Conservation (phyloP, 257 asterid genomes). For the Solanum pennellii region DNA sequence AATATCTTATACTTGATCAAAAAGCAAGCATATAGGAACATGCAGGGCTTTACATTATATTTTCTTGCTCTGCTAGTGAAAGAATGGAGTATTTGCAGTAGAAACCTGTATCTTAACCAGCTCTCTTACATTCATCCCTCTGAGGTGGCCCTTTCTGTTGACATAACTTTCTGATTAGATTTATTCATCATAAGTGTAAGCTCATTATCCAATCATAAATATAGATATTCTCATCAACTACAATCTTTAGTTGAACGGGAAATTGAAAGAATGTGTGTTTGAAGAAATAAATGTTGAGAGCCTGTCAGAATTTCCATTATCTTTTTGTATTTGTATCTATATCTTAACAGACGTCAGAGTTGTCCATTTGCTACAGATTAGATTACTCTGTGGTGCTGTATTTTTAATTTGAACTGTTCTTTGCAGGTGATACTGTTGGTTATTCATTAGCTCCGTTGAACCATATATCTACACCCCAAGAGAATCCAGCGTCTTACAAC, state of each 20-base stretch:
- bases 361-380: neutral
- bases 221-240: neutral
- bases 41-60: neutral
- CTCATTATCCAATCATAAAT: neutral
- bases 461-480: slow-evolving; percentile 34
- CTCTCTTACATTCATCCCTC: neutral
- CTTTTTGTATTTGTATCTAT: neutral
- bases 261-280: neutral
- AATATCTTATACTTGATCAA: neutral
- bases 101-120: neutral
- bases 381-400: neutral
- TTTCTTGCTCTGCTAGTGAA: neutral
- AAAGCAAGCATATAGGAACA: neutral
- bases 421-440: slow-evolving; percentile 67
- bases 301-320: neutral
- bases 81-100: neutral
- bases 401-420: slow-evolving; percentile 4
- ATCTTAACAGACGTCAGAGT: neutral
- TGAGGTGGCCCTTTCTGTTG: neutral
- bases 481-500: slow-evolving; percentile 14
- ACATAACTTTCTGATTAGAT: neutral
- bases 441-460: slow-evolving; percentile 48
- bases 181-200: neutral
- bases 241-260: neutral
- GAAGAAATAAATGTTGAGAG: neutral